Base-by-base conservation (phyloP, 768 basidiomycete species). In the Cystobasidium tubakii region DNA sequence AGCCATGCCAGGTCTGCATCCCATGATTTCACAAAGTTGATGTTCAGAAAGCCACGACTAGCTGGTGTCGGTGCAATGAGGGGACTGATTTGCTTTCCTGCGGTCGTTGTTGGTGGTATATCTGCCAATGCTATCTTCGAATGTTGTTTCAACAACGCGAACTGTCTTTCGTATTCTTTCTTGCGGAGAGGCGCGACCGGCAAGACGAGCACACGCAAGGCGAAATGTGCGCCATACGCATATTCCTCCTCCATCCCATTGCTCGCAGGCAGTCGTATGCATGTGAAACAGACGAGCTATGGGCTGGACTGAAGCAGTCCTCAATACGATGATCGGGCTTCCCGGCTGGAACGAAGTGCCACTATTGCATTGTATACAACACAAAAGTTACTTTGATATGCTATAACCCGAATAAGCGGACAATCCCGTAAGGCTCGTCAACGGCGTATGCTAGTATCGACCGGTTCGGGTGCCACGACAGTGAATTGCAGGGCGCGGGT, bases 1-100 rank as follows among this genome's bases (percentile, higher is more conserved):
- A 79, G 77, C 86, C 76, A 97, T 83, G 55, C 94, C 84, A 53
- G 88, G 85, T 71, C 55, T 33, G 33, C 36, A 55, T 71, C 69
- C 69, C 69, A 71, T 12, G 27, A 7, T 44, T 60, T 33, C 15
- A 71, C 69, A 29, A 71, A 71, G n/a, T 60, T 36, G 33, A 71
- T 33, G 69, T 62, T 71, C 31, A 71, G 36, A 25, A 57, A 60
- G 10, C 69, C 69, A 34, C 69, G 29, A 55, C 69, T 71, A 13
- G 69, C 44, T 34, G 69, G 69, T 71, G 69, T 71, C n/a, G 69
- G 69, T 36, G 69, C 54, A 1, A 71, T 27, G 6, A 71, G 69
- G 34, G 53, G 33, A 36, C 39, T 31, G 55, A 55, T 60, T 17
- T 7, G 12, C 34, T 55, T 31, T 27, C 69, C 43, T 31, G 54